These are phyloP conservation scores for Cymbopogon citratus DNA, from an alignment of 176 grass and related monocot species.

Conservation along the genomic window DNA sequence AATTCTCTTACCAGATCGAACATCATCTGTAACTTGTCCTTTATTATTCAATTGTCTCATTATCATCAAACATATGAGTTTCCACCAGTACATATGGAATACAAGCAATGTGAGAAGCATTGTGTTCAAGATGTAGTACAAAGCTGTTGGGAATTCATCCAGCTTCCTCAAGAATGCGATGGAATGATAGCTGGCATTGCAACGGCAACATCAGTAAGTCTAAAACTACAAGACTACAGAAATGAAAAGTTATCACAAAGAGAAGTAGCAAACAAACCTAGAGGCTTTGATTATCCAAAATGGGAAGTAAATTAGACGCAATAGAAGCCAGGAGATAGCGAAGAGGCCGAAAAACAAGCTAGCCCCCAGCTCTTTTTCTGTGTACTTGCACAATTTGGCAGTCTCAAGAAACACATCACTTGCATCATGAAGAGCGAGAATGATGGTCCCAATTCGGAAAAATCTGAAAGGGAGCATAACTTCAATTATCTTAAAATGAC, in stretches of 20 bases:
- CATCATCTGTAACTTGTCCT: constrained; percentile 89
- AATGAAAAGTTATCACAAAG: not conserved
- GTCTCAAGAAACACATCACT: constrained; percentile 93
- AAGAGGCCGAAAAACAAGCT: constrained; percentile 91
- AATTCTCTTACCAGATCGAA: constrained; percentile 68
- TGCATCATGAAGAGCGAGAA: constrained; percentile 93
- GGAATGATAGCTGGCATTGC: constrained; percentile 59
- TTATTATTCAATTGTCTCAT: constrained; percentile 85
- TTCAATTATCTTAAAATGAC: constrained; percentile 6
- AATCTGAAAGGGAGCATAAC: constrained; percentile 49
- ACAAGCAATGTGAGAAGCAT: constrained; percentile 96
- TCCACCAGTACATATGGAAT: constrained; percentile 97
- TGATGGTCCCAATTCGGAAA: constrained; percentile 82
- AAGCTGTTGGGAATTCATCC: constrained; percentile 53
- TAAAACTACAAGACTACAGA: not conserved
- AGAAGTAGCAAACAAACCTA: constrained; percentile 55
- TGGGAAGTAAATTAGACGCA: constrained; percentile 94
- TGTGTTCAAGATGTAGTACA: constrained; percentile 93
- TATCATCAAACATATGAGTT: constrained; percentile 96
- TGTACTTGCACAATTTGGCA: constrained; percentile 97
- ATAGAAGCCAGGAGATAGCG: constrained; percentile 78
- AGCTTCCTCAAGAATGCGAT: constrained; percentile 41
- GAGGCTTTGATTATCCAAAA: constrained; percentile 99
- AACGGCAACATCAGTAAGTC: constrained; percentile 23
- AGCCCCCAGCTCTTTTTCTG: constrained; percentile 81